Base-by-base conservation (phyloP, 2,329 filamentous ascomycete species). In the Rasamsonia emersonii region DNA sequence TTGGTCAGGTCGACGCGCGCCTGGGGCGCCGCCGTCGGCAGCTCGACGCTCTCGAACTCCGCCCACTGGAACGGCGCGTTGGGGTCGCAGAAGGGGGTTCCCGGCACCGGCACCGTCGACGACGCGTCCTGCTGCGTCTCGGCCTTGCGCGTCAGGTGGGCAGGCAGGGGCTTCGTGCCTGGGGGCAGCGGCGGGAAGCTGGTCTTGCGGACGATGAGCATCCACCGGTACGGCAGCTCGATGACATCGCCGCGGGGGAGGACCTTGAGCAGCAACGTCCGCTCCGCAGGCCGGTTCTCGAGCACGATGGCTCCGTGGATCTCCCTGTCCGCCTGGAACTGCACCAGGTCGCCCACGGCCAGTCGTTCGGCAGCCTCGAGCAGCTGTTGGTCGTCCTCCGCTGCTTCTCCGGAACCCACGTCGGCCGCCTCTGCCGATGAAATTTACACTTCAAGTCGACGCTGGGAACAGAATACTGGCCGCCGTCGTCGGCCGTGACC, bases 371-470 rank as follows among this genome's bases (percentile, higher is more conserved):
- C 86, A 25, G 78, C 79, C 36, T 77, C 70, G 31, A 71, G 70
- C 35, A 91, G 73, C 39, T 77, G 75, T 35, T 75, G 66, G 53
- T 82, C 79, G 32, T 73, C 71, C 47, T 91, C 86, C 39, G 91
- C 64, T 2, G 68, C 64, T 33, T 83, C 75, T 20, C 74, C 72
- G 33, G 84, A 75, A 79, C 59, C 43, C 82, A 83, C 61, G 81
- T 85, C 40, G 86, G 79, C 49, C 91, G 79, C 64, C 91, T 93
- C 9, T 82, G 77, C 30, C 91, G 77, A 57, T 98, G 91, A 61
- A 93, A 94, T 38, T 88, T 84, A 63, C 91, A 98, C 46, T 83
- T 86, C 55, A 96, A 88, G 51, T 94, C 86, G 47, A 93, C 89
- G 1, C 82, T 86, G 49, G 86, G 83, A 46, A 93, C 82, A 44